Evolutionary conservation across 805 yeast species (phyloP).

Genomic region (Candida khao-thaluensis): DNA sequence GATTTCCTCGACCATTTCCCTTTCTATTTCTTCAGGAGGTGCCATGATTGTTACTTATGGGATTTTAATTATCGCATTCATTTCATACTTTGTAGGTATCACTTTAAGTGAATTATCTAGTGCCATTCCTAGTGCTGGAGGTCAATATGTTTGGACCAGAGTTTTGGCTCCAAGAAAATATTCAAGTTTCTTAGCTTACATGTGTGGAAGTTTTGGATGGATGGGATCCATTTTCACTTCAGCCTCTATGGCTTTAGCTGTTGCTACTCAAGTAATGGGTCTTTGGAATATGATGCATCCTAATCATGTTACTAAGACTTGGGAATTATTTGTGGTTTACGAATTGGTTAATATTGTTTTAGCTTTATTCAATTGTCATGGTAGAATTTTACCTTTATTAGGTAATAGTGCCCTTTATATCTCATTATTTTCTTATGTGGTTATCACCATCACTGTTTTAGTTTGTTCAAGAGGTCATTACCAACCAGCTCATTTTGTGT

Average conservation of each 20-base stretch:
- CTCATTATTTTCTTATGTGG: conserved; percentile 34
- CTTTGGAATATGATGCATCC: conserved; percentile 43
- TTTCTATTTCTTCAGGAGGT: conserved; percentile 59
- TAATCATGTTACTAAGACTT: conserved; percentile 31
- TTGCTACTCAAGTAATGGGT: conserved; percentile 53
- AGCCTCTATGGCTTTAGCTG: conserved; percentile 56
- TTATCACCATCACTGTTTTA: conserved; percentile 39
- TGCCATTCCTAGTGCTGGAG: conserved; percentile 58
- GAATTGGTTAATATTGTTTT: conserved; percentile 33
- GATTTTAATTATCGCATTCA: conserved; percentile 47
- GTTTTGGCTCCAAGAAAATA: conserved; percentile 50
- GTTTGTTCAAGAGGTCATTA: conserved; percentile 36
- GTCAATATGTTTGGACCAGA: conserved; percentile 60
- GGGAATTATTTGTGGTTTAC: conserved; percentile 39
- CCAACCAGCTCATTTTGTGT: conserved; percentile 27
- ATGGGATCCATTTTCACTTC: conserved; percentile 61
- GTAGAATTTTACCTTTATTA: conserved; percentile 33
- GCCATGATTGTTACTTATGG: conserved; percentile 59
- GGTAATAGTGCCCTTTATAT: conserved; percentile 36
- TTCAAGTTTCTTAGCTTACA: conserved; percentile 50
- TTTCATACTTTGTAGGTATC: conserved; percentile 48
- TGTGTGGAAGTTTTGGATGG: conserved; percentile 64
- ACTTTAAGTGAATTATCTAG: conserved; percentile 54
- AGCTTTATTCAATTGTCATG: conserved; percentile 36
- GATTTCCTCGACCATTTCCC: conserved; percentile 52